phyloP scores from a whole-genome alignment of 768 basidiomycete genomes.

The Pholiota molesta region DNA sequence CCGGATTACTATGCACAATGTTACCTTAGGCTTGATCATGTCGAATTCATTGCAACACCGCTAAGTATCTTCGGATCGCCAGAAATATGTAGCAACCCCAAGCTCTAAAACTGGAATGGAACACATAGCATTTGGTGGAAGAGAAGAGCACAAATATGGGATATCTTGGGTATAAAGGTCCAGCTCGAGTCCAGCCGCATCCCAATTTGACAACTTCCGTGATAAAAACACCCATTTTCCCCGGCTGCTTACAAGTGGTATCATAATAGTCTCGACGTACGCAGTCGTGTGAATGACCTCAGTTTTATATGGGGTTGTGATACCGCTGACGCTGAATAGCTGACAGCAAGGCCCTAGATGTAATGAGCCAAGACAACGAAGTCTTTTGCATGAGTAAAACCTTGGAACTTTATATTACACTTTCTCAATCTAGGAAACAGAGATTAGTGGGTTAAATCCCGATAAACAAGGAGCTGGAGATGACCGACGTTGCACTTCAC shows the following conservation, averaged over 20 bases:
- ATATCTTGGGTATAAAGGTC: background rate
- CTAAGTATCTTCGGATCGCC: background rate
- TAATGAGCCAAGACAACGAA: background rate
- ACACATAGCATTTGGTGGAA: background rate
- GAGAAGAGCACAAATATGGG: background rate
- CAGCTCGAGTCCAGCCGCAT: background rate
- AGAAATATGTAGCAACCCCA: background rate
- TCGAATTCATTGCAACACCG: background rate
- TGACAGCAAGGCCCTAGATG: background rate
- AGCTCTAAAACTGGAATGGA: background rate
- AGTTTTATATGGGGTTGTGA: background rate
- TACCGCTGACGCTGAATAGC: background rate
- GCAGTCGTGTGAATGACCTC: background rate
- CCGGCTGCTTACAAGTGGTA: background rate
- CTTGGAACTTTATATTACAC: background rate
- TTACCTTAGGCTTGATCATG: too few relatives aligned
- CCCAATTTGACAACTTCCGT: background rate
- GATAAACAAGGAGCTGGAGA: background rate
- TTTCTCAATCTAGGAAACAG: background rate
- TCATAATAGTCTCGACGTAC: background rate
- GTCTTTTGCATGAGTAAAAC: background rate
- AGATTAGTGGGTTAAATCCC: background rate
- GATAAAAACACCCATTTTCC: background rate
- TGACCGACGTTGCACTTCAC: background rate
- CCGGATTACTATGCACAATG: too few relatives aligned